phyloP scores from a whole-genome alignment of 2,329 filamentous ascomycete species.

The Fusarium sororula region DNA sequence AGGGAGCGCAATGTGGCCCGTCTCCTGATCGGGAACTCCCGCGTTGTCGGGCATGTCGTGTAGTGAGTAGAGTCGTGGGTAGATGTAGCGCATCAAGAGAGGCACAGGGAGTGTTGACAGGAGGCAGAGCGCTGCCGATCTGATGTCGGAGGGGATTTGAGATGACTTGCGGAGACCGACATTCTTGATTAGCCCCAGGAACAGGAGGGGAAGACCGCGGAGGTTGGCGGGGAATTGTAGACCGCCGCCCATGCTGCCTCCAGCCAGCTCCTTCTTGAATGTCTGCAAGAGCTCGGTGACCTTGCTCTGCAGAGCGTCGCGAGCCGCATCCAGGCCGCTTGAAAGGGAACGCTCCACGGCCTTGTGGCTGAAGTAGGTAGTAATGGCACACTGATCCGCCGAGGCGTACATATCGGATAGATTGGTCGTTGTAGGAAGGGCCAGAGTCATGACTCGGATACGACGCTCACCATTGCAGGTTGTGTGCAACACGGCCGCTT shows the following conservation, averaged over 20 bases:
- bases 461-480: slow-evolving; percentile 97
- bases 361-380: slow-evolving; percentile 96
- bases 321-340: slow-evolving; percentile 86
- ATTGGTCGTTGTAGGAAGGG: slow-evolving; percentile 90
- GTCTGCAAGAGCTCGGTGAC: slow-evolving; percentile 91
- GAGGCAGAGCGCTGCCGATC: slow-evolving; percentile 90
- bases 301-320: slow-evolving; percentile 91
- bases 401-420: slow-evolving; percentile 93
- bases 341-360: slow-evolving; percentile 90
- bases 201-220: slow-evolving; percentile 85
- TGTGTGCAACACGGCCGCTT: slow-evolving; percentile 94
- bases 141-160: slow-evolving; percentile 92
- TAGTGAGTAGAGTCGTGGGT: slow-evolving; percentile 83
- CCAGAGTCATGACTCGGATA: slow-evolving; percentile 92
- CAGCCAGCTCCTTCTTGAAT: slow-evolving; percentile 95
- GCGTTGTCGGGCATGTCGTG: slow-evolving; percentile 97
- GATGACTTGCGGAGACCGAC: slow-evolving; percentile 91
- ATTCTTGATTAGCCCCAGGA: slow-evolving; percentile 95
- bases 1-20: slow-evolving; percentile 88
- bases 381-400: slow-evolving; percentile 92
- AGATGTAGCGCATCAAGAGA: slow-evolving; percentile 92
- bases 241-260: slow-evolving; percentile 93
- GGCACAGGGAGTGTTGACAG: slow-evolving; percentile 94
- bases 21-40: slow-evolving; percentile 84
- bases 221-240: slow-evolving; percentile 95